Evolutionary conservation across 345 rosid genomes (phyloP).

Genomic region (Citrus trifoliata): DNA sequence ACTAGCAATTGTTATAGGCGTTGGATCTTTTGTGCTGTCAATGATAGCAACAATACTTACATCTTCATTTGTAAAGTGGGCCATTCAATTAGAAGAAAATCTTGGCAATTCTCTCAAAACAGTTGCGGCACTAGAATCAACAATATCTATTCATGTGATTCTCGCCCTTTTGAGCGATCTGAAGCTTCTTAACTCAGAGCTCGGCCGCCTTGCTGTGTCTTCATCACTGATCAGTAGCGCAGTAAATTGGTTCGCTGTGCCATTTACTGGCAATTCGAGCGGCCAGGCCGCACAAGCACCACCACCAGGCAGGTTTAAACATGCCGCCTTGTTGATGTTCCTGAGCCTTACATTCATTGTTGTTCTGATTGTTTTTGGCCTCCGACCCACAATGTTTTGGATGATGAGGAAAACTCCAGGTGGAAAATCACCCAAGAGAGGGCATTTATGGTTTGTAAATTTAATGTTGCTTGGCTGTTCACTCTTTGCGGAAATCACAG

Average conservation of each 20-base stretch:
- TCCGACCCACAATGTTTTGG: conserved; percentile 40
- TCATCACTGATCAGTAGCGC: conserved; percentile 32
- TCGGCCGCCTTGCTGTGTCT: conserved; percentile 46
- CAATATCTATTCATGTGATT: conserved; percentile 34
- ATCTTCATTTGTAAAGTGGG: conserved; percentile 15
- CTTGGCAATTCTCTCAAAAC: background rate
- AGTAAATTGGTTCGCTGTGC: too few species aligned
- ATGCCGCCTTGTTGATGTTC: background rate
- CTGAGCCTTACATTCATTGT: background rate
- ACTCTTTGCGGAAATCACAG: conserved; percentile 25
- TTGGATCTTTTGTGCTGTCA: conserved; percentile 30
- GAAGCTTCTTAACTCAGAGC: conserved; percentile 42
- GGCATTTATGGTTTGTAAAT: conserved; percentile 13
- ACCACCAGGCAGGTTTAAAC: background rate
- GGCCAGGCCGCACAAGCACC: too few species aligned
- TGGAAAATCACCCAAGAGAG: conserved; percentile 32
- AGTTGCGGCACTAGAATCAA: conserved; percentile 10
- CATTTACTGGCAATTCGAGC: background rate
- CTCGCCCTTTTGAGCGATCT: conserved; percentile 3
- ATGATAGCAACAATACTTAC: background rate
- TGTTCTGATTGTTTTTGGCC: background rate
- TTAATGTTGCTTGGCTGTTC: conserved; percentile 23
- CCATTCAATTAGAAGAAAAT: background rate
- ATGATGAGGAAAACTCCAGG: conserved; percentile 40
- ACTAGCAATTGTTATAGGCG: conserved; percentile 32